Evolutionary conservation across 352 stramenopile genomes (phyloP).

Genomic region (Pythium monospermum): DNA sequence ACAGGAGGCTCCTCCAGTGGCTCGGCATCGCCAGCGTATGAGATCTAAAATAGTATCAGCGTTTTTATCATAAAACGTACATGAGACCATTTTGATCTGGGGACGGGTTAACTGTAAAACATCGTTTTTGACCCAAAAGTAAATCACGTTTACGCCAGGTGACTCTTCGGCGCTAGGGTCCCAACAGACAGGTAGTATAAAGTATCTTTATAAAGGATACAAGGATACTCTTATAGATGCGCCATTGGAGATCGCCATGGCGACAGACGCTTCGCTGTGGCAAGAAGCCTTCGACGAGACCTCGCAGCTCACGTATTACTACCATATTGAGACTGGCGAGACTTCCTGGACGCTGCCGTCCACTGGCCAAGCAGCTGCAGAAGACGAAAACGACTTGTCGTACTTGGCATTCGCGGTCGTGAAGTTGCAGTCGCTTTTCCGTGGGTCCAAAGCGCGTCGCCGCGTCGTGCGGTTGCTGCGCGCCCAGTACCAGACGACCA

Average conservation of each 20-base stretch:
- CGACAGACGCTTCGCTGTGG: constrained; percentile 38
- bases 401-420: constrained; percentile 45
- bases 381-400: constrained; percentile 26
- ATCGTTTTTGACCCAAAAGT: too few species aligned
- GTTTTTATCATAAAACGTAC: background rate
- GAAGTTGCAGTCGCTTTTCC: constrained; percentile 43
- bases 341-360: constrained; percentile 56
- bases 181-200: too few species aligned
- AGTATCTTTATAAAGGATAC: too few species aligned
- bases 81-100: too few species aligned
- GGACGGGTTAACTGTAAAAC: too few species aligned
- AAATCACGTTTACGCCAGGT: too few species aligned
- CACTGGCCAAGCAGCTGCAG: background rate
- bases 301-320: constrained; percentile 69
- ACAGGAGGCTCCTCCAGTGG: background rate
- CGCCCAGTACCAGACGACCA: constrained; percentile 31
- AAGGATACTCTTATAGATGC: too few species aligned
- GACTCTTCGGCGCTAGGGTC: too few species aligned
- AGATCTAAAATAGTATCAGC: background rate
- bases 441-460: constrained; percentile 31
- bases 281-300: constrained; percentile 56
- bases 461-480: constrained; percentile 26
- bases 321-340: constrained; percentile 59
- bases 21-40: constrained; percentile 15
- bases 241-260: too few species aligned